phyloP scores from a whole-genome alignment of 306 rosid genomes.

The Psophocarpus tetragonolobus region DNA sequence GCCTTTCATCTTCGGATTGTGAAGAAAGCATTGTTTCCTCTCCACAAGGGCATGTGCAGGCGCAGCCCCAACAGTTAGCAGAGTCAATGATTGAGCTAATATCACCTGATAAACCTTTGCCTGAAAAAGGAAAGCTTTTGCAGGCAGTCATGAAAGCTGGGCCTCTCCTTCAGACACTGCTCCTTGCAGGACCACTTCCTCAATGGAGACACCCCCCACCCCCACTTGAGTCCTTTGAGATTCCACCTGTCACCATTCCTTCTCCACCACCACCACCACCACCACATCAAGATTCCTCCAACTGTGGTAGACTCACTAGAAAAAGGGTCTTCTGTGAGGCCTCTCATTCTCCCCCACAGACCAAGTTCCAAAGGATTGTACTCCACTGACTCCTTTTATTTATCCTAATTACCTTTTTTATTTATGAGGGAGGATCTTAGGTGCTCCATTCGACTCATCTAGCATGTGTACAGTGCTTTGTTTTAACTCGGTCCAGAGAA shows the following conservation, averaged over 20 bases:
- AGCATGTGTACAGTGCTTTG: conserved; percentile 68
- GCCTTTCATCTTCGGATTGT: conserved; percentile 85
- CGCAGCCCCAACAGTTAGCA: neutral
- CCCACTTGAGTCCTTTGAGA: conserved; percentile 82
- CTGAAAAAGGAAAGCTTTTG: conserved; percentile 94
- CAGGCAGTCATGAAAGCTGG: conserved; percentile 99
- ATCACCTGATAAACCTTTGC: conserved; percentile 66
- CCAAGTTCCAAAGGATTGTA: conserved; percentile 73
- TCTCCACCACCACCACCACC: conserved; percentile 38
- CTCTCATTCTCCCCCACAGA: conserved; percentile 67
- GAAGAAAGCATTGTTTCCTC: conserved; percentile 98
- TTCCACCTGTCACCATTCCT: conserved; percentile 88
- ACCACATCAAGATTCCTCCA: conserved; percentile 58
- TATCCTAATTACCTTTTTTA: conserved; percentile 34
- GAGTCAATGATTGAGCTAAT: conserved; percentile 49
- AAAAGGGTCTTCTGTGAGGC: conserved; percentile 69
- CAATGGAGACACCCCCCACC: conserved; percentile 99
- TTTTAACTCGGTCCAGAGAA: conserved; percentile 31
- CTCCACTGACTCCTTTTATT: conserved; percentile 54
- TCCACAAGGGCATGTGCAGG: conserved; percentile 28
- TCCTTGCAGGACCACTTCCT: conserved; percentile 96
- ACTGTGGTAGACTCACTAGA: conserved; percentile 60
- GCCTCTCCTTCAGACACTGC: conserved; percentile 85
- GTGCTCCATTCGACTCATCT: conserved; percentile 55
- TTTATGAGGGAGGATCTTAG: conserved; percentile 21